Conservation (phyloP, 345 rosid genomes). For the Linum usitatissimum region DNA sequence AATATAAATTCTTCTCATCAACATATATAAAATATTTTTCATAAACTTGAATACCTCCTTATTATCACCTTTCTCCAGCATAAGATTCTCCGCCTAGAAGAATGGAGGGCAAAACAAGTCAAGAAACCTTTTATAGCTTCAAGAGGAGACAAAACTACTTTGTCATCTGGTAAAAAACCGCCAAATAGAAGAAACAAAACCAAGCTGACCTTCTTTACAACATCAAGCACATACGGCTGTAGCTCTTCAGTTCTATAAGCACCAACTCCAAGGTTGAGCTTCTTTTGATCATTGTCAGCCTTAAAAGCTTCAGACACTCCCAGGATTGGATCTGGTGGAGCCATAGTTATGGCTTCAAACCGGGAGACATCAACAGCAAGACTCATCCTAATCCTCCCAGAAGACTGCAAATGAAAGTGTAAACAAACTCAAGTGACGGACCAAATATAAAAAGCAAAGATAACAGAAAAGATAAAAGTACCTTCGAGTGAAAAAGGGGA, state of each 20-base stretch:
- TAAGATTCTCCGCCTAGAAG: constrained; percentile 74
- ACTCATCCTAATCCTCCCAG: constrained; percentile 54
- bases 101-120: constrained; percentile 2
- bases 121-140: no score
- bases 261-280: constrained; percentile 98
- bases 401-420: constrained; percentile 37
- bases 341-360: constrained; percentile 79
- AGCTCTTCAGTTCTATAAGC: constrained; percentile 92
- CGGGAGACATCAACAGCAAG: constrained; percentile 58
- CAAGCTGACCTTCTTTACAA: constrained; percentile 72
- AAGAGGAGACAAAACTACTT: no score
- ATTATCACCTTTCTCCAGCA: constrained; percentile 86
- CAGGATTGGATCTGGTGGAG: constrained; percentile 97
- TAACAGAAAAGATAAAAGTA: constrained; percentile 11
- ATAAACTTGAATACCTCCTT: constrained; percentile 58
- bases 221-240: constrained; percentile 88
- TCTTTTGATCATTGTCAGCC: constrained; percentile 64
- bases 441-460: neutral
- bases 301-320: constrained; percentile 93
- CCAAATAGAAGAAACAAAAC: constrained; percentile 1
- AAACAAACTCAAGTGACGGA: constrained; percentile 3
- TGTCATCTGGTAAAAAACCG: constrained; percentile 4
- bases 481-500: constrained; percentile 44
- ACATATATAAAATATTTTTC: constrained; percentile 13
- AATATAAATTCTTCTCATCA: neutral